Base-by-base conservation (phyloP, 75 land plant species). In the Larix kaempferi region DNA sequence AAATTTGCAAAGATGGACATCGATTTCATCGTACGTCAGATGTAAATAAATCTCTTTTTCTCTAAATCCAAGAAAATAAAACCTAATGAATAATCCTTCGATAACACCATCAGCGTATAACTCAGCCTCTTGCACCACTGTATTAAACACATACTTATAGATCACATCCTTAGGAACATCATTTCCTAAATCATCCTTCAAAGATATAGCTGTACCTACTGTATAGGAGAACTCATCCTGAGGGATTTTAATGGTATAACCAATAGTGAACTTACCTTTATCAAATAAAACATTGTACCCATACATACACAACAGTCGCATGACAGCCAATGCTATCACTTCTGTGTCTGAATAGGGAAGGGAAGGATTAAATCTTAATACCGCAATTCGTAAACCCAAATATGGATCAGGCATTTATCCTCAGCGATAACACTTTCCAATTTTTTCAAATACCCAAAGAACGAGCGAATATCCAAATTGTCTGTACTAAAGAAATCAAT, bases 201-300 rank as follows among this genome's bases (percentile, higher is more conserved):
- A 63, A 27, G 35, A 27, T 29, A 63, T 29, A 63, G 66, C 35
- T 5, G 27, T 67, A 67, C 72, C 72, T 13, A 67, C 4, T 67
- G 72, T 67, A 67, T 0, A 67, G 44, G 72, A 8, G 15, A 67
- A n/a, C n/a, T n/a, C 72, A 37, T 67, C 44, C 49, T 17, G 5
- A 3, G 49, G 72, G 13, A 67, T 67, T 37, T 67, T 67, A 39
- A 17, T 67, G 41, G 15, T 37, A 67, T 67, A 67, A 67, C 72
- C 13, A 33, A 67, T 67, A 33, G 72, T 67, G 33, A 67, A 67
- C 49, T 37, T 37, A 67, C 72, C 72, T 12, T 37, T 12, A 17
- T 67, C 19, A 67, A 67, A 67, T 39, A 17, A 5, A 39, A 7
- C n/a, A 61, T 8, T 25, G 63, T 61, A 61, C 11, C 19, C 17